phyloP scores from a whole-genome alignment of 129 eudicot species.

The carrot (Daucus carota) region DH1_v3.0 NC_030388.2:27921501-27922000 shows the following conservation, averaged over 20 bases:
- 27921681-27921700: conserved; percentile 80
- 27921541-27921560: background rate
- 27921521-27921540: too few relatives aligned
- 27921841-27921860: background rate
- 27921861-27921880: background rate
- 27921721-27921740: conserved; percentile 75
- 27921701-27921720: conserved; percentile 83
- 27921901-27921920: background rate
- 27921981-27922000: background rate
- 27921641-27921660: conserved; percentile 95
- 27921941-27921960: background rate
- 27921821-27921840: background rate
- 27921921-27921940: background rate
- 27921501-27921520: background rate
- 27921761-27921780: conserved; percentile 27
- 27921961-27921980: background rate
- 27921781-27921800: background rate
- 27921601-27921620: conserved; percentile 96
- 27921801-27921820: background rate
- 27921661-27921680: conserved; percentile 99
- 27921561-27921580: background rate
- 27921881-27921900: background rate
- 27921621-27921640: conserved; percentile 92
- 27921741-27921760: conserved; percentile 96
- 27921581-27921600: conserved; percentile 79